phyloP scores from a whole-genome alignment of 768 basidiomycete species.

The Gymnopilus dilepis region DNA sequence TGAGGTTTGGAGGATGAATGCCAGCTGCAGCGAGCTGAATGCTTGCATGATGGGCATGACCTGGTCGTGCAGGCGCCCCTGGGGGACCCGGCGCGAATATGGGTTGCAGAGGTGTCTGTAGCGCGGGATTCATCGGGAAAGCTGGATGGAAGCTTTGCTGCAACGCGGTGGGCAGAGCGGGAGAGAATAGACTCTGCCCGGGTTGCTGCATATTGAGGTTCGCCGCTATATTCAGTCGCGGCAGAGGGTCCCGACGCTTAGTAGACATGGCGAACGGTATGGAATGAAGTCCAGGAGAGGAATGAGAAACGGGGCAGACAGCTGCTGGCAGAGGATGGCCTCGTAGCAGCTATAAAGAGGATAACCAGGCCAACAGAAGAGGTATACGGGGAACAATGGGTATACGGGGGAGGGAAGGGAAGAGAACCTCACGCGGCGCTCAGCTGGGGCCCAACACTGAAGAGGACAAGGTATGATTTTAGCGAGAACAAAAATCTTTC shows the following conservation, averaged over 20 bases:
- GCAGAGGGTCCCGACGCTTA: constrained; percentile 56
- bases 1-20: constrained; percentile 61
- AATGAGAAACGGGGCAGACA: not conserved
- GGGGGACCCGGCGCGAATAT: constrained; percentile 65
- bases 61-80: constrained; percentile 55
- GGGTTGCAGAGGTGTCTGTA: constrained; percentile 78
- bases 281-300: not conserved
- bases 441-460: not conserved
- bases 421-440: constrained; percentile 11
- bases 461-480: not conserved
- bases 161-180: constrained; percentile 63
- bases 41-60: constrained; percentile 59
- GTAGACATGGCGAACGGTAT: constrained; percentile 36
- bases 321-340: constrained; percentile 4
- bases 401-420: constrained; percentile 14
- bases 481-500: constrained; percentile 11
- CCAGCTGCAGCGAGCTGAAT: constrained; percentile 67
- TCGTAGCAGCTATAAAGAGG: constrained; percentile 1
- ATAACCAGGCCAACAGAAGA: not conserved
- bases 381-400: constrained; percentile 17
- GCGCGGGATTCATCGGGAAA: constrained; percentile 50
- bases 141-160: constrained; percentile 63
- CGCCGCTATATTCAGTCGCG: constrained; percentile 62
- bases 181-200: constrained; percentile 57
- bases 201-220: constrained; percentile 62